Conservation (phyloP, 371 early-diverging fungal genomes). For the Mycotypha africana region DNA sequence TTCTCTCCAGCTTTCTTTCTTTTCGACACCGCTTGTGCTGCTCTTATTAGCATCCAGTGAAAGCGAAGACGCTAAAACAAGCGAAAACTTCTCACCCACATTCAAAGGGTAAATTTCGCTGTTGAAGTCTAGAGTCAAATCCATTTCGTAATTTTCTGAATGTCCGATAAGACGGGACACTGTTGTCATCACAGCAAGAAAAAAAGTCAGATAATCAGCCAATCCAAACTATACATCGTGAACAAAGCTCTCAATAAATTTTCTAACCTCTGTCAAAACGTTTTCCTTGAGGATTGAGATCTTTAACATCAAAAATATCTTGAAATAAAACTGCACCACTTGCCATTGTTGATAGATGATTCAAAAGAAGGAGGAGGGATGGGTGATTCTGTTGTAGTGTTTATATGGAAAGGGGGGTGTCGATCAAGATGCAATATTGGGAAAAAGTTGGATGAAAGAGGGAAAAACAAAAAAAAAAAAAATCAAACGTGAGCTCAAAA, state of each 20-base stretch:
- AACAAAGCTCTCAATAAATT: too few species aligned
- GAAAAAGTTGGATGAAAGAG: too few species aligned
- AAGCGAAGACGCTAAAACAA: conserved; percentile 78
- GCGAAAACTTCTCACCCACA: conserved; percentile 77
- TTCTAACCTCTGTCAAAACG: conserved; percentile 89
- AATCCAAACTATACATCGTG: too few species aligned
- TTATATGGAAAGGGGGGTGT: too few species aligned
- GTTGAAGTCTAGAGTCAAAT: conserved; percentile 87
- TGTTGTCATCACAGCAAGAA: conserved; percentile 20
- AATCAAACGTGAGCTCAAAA: too few species aligned
- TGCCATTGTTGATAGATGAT: too few species aligned
- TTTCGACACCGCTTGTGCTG: conserved; percentile 34
- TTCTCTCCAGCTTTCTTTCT: conserved; percentile 58
- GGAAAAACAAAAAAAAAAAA: too few species aligned
- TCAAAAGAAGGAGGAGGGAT: too few species aligned
- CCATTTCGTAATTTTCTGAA: conserved; percentile 86
- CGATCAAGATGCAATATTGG: too few species aligned
- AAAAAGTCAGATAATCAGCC: too few species aligned
- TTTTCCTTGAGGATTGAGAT: conserved; percentile 86
- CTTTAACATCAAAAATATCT: conserved; percentile 85
- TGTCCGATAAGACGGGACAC: conserved; percentile 88
- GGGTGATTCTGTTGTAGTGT: too few species aligned
- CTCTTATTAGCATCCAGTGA: conserved; percentile 45
- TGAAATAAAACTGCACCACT: conserved; percentile 74
- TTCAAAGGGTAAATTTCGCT: conserved; percentile 87